Evolutionary conservation across 2,329 filamentous ascomycete species (phyloP), one percentile per base, ranked within the genome.

Genomic region (Zalaria sp.): DNA sequence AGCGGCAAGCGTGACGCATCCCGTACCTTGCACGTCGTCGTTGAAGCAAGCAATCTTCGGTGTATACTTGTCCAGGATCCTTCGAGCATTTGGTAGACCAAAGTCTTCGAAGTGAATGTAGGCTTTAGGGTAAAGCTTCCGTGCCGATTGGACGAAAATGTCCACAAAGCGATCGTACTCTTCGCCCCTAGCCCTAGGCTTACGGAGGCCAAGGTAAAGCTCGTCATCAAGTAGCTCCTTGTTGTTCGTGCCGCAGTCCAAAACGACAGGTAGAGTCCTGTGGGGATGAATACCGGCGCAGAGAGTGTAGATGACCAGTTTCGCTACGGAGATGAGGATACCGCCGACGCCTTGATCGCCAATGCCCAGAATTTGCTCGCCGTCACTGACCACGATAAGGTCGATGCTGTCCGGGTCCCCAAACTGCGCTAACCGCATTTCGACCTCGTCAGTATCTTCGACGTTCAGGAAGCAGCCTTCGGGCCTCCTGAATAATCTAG

Each of bases 51-150:
- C 71, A 5, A 89, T 79, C 39, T 81, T 55, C 0, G 79, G 70
- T 1, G 80, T 74, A 52, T 91, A 93, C 31, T 69, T 73, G 45
- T 93, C 83, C 1, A 93, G 68, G 2, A 93, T 73, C 3, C 83
- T 73, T 27, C 82, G 71, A 0, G 84, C 83, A 53, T 93, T 93
- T 1, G 60, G 60, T 0, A 93, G 63, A 1, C 85, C 86, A 63
- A 93, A 93, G 54, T 93, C 87, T 53, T 93, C 56, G 55, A 93
- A 93, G 54, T 93, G 86, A 18, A 93, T 80, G 51, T 88, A 89
- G 0, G 87, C 85, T 37, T 72, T 77, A 0, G 87, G 87, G 46
- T 81, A 93, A 2, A 77, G 68, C 50, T 80, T 76, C 36, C 77
- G 68, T 0, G 80, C 80, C 0, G 76, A 69, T 40, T 69, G 64